Conservation (phyloP, 306 rosid species). For the Lathyrus aphaca region DNA sequence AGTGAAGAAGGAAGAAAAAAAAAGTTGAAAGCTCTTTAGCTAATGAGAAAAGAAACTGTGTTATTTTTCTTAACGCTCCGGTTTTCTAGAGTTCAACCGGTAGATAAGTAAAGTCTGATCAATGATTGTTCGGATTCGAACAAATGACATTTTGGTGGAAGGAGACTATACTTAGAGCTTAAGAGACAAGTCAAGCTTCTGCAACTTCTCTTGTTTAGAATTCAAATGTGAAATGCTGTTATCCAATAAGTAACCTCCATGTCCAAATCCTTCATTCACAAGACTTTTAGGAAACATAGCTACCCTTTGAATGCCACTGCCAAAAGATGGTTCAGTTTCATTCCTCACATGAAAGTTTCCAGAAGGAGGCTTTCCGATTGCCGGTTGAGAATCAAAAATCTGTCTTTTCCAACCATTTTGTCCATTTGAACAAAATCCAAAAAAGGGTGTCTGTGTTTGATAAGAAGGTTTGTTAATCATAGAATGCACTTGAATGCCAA, state of each 20-base stretch:
- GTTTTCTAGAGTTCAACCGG: background rate
- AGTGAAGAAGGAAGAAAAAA: slow-evolving; percentile 7
- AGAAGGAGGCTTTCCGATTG: slow-evolving; percentile 44
- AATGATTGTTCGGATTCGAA: background rate
- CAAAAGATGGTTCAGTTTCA: slow-evolving; percentile 44
- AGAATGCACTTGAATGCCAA: slow-evolving; percentile 82
- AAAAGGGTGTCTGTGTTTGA: slow-evolving; percentile 36
- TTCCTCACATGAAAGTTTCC: slow-evolving; percentile 40
- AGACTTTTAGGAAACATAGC: slow-evolving; percentile 48
- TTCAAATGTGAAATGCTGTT: slow-evolving; percentile 43
- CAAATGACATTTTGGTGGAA: background rate
- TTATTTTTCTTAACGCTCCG: background rate
- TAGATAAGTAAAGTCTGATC: background rate
- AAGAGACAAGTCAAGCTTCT: slow-evolving; percentile 94
- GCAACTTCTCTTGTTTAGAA: slow-evolving; percentile 59
- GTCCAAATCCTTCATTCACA: slow-evolving; percentile 39
- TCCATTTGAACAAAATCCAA: slow-evolving; percentile 44
- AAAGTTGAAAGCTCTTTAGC: slow-evolving; percentile 30
- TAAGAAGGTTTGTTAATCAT: slow-evolving; percentile 75
- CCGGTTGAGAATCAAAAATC: slow-evolving; percentile 42
- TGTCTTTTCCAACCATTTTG: slow-evolving; percentile 57
- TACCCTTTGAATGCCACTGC: slow-evolving; percentile 52
- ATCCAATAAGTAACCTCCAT: slow-evolving; percentile 39
- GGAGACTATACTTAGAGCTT: slow-evolving; percentile 57
- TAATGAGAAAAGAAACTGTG: slow-evolving; percentile 35